phyloP scores from a whole-genome alignment of 2,329 filamentous ascomycete genomes.

The Fusarium pseudograminearum region DNA sequence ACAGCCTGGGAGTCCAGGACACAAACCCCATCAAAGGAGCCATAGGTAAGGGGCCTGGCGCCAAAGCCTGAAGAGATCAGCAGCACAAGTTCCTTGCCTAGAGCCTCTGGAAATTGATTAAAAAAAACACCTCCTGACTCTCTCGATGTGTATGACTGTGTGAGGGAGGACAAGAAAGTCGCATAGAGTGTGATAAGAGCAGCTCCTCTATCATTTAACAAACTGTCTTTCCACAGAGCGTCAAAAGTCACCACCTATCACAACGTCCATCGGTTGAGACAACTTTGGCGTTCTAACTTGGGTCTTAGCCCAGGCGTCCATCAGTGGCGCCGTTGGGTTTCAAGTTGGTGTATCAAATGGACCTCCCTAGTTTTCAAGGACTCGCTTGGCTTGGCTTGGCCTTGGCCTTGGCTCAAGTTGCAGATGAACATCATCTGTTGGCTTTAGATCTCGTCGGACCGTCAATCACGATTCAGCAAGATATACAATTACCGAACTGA shows the following conservation, averaged over 20 bases:
- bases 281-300: conserved; percentile 29
- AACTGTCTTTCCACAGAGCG: background rate
- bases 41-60: conserved; percentile 24
- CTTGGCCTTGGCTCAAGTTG: conserved; percentile 19
- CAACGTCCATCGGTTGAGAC: conserved; percentile 17
- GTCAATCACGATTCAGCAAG: conserved; percentile 11
- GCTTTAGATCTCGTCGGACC: background rate
- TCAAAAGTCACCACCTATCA: conserved; percentile 15
- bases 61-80: conserved; percentile 34
- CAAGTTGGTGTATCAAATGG: conserved; percentile 32
- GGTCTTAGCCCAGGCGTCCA: conserved; percentile 25
- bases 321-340: conserved; percentile 33
- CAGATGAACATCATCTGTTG: conserved; percentile 6
- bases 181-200: background rate
- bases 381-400: conserved; percentile 9
- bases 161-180: conserved; percentile 1
- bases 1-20: conserved; percentile 13
- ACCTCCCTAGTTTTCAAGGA: conserved; percentile 25
- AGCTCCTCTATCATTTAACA: background rate
- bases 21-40: conserved; percentile 17
- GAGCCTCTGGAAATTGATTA: conserved; percentile 16
- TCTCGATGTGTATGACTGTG: conserved; percentile 8
- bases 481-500: background rate
- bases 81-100: conserved; percentile 27
- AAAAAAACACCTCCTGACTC: background rate